These are phyloP conservation scores for Tolypocladium sp. DNA, from an alignment of 2,329 filamentous ascomycete species.

Conservation along the genomic window DNA sequence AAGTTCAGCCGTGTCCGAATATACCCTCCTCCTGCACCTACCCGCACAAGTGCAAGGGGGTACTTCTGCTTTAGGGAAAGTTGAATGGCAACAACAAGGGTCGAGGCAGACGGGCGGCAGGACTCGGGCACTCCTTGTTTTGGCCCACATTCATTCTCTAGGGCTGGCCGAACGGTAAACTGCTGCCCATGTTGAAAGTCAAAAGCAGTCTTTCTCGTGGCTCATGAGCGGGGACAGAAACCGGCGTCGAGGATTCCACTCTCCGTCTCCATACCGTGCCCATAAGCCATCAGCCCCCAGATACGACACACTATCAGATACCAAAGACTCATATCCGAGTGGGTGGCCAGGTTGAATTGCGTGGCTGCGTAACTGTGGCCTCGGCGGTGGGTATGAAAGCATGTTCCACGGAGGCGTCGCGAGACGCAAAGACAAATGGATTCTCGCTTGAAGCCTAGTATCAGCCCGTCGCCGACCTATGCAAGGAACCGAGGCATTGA, in stretches of 20 bases:
- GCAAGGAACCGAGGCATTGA: neutral
- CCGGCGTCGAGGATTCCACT: neutral
- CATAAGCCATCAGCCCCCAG: neutral
- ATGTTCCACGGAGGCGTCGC: neutral
- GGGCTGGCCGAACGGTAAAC: neutral
- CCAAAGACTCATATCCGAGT: neutral
- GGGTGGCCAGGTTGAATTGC: neutral
- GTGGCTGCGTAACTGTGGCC: neutral
- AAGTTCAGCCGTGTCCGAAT: neutral
- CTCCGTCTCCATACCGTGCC: neutral
- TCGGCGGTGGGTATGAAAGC: neutral
- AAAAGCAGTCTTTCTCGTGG: neutral
- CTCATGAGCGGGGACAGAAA: neutral
- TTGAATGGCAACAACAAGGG: neutral
- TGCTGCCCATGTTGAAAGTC: neutral
- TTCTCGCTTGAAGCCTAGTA: neutral
- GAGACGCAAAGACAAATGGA: neutral
- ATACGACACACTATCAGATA: neutral
- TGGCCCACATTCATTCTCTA: neutral
- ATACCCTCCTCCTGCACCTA: neutral
- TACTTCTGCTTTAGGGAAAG: neutral
- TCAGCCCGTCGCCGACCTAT: neutral
- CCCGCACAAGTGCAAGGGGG: neutral
- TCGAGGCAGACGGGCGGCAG: neutral
- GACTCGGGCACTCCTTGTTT: neutral